Percentiles rank a stretch among this genome's conserved stretches.
Evolutionary conservation across 2,329 filamentous ascomycete species (phyloP).

Genomic region (Aureobasidium pullulans): DNA sequence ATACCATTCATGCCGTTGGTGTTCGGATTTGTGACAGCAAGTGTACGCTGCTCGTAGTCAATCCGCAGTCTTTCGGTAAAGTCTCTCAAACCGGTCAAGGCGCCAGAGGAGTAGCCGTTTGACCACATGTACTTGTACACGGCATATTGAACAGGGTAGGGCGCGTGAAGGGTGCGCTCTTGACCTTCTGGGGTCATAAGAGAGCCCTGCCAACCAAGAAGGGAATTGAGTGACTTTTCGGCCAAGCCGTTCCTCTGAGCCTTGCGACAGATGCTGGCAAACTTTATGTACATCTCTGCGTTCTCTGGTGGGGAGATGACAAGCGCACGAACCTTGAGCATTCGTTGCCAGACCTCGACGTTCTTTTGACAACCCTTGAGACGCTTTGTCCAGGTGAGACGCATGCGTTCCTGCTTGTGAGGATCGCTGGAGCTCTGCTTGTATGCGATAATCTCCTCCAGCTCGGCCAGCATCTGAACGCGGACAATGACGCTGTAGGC

Average conservation of each 20-base stretch:
- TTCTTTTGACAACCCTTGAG: conserved; percentile 93
- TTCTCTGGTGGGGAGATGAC: conserved; percentile 90
- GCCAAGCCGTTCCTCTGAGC: conserved; percentile 89
- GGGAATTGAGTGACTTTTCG: conserved; percentile 85
- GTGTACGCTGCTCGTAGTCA: conserved; percentile 43
- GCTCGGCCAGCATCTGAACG: conserved; percentile 96
- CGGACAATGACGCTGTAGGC: conserved; percentile 97
- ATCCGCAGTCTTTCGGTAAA: conserved; percentile 55
- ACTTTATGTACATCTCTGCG: conserved; percentile 99
- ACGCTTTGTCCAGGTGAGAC: conserved; percentile 90
- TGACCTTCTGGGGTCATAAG: conserved; percentile 55
- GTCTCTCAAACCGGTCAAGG: conserved; percentile 53
- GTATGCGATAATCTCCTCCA: conserved; percentile 96
- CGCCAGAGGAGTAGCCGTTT: conserved; percentile 59
- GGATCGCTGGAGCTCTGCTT: conserved; percentile 77
- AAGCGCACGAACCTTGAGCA: conserved; percentile 88
- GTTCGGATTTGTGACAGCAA: conserved; percentile 24
- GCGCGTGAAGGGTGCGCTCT: conserved; percentile 37
- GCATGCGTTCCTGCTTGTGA: conserved; percentile 84
- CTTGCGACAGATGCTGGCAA: conserved; percentile 95
- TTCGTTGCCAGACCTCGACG: conserved; percentile 96
- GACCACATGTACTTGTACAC: conserved; percentile 97
- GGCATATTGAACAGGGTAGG: conserved; percentile 88
- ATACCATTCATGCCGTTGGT: conserved; percentile 39
- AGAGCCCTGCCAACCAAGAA: conserved; percentile 54